Evolutionary conservation across 345 rosid genomes (phyloP).

Genomic region (Garcia nutans): DNA sequence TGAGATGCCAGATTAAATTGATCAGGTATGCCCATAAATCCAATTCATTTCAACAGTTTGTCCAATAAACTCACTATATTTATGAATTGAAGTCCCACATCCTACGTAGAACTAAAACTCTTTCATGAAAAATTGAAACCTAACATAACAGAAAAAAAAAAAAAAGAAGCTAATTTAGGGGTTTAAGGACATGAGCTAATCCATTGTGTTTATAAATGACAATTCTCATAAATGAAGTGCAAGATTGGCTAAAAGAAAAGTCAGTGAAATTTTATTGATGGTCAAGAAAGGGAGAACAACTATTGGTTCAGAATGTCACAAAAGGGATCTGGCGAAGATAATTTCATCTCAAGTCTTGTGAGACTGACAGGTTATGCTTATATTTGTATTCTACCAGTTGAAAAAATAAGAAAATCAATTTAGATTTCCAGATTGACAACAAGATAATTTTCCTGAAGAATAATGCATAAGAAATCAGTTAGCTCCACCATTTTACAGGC

Average conservation of each 20-base stretch:
- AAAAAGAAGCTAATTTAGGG: too few species aligned
- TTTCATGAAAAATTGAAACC: too few species aligned
- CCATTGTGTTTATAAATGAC: conserved; percentile 30
- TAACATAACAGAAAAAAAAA: too few species aligned
- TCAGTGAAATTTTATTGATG: conserved; percentile 29
- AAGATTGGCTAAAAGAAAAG: conserved; percentile 26
- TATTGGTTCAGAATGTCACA: conserved; percentile 29
- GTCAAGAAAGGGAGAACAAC: conserved; percentile 19
- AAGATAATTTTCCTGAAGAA: conserved; percentile 26
- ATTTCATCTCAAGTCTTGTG: conserved; percentile 18
- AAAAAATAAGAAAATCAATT: conserved; percentile 27
- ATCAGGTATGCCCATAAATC: too few species aligned
- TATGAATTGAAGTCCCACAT: too few species aligned
- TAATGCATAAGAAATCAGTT: conserved; percentile 67
- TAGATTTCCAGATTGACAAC: conserved; percentile 23
- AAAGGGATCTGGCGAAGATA: conserved; percentile 28
- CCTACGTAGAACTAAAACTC: too few species aligned
- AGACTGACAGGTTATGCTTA: conserved; percentile 20
- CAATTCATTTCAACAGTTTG: too few species aligned
- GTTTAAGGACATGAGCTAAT: too few species aligned
- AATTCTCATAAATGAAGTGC: conserved; percentile 34
- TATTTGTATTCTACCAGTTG: conserved; percentile 21
- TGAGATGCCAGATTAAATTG: too few species aligned
- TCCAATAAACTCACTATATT: too few species aligned
- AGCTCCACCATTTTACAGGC: conserved; percentile 76